phyloP scores from a whole-genome alignment of 225 moss, liverwort and hornwort genomes.

The Straminergon stramineum region DNA sequence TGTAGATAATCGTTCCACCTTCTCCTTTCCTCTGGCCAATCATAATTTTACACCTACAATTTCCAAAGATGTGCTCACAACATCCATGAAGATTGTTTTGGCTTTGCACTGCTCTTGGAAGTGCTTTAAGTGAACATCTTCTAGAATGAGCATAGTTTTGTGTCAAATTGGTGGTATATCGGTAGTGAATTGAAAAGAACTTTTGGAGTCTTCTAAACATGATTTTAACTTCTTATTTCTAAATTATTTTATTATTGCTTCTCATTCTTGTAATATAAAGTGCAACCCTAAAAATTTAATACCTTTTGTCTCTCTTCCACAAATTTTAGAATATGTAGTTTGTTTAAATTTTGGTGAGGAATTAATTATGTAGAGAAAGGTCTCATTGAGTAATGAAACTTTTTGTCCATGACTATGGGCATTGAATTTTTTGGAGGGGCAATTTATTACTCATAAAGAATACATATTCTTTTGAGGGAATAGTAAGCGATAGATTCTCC shows the following conservation, averaged over 20 bases:
- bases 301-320: neutral
- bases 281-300: neutral
- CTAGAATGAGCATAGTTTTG: neutral
- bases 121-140: neutral
- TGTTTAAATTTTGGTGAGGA: neutral
- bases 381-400: neutral
- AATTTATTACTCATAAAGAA: too few relatives aligned
- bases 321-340: neutral
- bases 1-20: neutral
- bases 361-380: neutral
- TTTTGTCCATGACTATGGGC: neutral
- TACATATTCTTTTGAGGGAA: too few relatives aligned
- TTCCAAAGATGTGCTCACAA: neutral
- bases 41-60: neutral
- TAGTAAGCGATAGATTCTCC: neutral
- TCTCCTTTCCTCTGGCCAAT: accelerated
- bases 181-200: neutral
- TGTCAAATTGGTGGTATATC: neutral
- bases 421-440: too few relatives aligned
- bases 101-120: neutral
- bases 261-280: neutral
- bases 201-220: neutral
- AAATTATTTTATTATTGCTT: neutral
- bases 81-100: neutral
- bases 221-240: neutral